Evolutionary conservation across 768 basidiomycete genomes (phyloP), one percentile per base, ranked within the genome.

Genomic region (Pleurotus tuoliensis): DNA sequence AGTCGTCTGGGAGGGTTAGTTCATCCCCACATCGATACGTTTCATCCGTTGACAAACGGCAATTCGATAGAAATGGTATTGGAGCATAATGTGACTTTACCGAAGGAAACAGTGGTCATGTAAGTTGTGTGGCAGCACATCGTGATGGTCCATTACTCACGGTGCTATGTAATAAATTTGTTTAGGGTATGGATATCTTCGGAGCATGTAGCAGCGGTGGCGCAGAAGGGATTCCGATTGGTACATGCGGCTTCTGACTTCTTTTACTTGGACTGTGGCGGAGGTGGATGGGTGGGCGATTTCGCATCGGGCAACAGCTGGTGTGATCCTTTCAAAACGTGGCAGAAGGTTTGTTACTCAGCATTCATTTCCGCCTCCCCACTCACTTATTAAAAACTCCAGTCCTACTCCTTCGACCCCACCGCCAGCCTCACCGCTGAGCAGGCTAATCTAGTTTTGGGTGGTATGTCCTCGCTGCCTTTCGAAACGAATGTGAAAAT

Each of bases 261-360:
- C 69, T 91, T 92, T 73, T 92, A 92, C 69, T 81, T 92, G 76
- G 89, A 91, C 62, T 90, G 87, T 60, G 90, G 90, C 37, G 82
- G 69, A 1, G 90, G 89, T 6, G 83, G 76, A 25, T 92, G 88
- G 86, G 69, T 89, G 8, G 87, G 86, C 0, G 67, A 79, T 30
- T 52, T 53, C 49, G 13, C 58, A 44, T 60, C 46, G 41, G 79
- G 82, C 4, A 82, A 82, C 58, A 84, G 82, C 62, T 90, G 88
- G 86, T 89, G 86, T 63, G 86, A 86, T 62, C 86, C 87, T 0
- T 90, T 86, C 82, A 90, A 90, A 69, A 83, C 83, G 5, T 92
- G 90, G 90, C 83, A 87, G 64, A 79, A 82, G 70, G 86, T 87
- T 55, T 7, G 58, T 47, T 4, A 49, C 12, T 20, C 16, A n/a